Evolutionary conservation across 352 stramenopile genomes (phyloP).

Genomic region (Globisporangium abappressorium): DNA sequence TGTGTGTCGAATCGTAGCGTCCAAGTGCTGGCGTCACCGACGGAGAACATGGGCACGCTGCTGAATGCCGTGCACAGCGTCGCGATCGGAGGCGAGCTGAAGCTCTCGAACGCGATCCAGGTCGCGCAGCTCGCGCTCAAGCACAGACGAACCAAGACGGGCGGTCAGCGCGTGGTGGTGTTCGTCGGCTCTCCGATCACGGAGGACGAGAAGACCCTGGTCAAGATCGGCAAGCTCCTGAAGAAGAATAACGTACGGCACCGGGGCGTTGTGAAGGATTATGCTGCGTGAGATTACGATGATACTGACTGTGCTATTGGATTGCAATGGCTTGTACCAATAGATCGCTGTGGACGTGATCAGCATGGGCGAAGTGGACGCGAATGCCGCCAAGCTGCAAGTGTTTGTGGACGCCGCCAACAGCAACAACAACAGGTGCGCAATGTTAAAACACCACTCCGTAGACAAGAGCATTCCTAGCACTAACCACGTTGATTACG

Average conservation of each 20-base stretch:
- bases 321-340: constrained; percentile 6
- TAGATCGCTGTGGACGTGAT: constrained; percentile 97
- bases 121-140: constrained; percentile 98
- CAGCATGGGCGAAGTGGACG: constrained; percentile 95
- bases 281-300: not conserved
- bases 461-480: not conserved
- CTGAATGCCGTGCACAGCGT: constrained; percentile 93
- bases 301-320: not conserved
- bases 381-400: constrained; percentile 86
- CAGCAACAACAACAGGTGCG: constrained; percentile 87
- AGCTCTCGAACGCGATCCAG: constrained; percentile 96
- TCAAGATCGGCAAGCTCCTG: constrained; percentile 97
- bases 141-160: constrained; percentile 98
- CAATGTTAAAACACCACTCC: not conserved
- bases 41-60: constrained; percentile 98
- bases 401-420: constrained; percentile 92
- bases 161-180: constrained; percentile 90
- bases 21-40: constrained; percentile 94
- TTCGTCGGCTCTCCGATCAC: constrained; percentile 96
- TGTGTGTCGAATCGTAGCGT: constrained; percentile 50
- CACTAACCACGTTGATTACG: not conserved
- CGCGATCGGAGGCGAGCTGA: constrained; percentile 82
- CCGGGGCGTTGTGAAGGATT: not conserved
- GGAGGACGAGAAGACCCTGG: constrained; percentile 88
- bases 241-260: constrained; percentile 97